These are phyloP conservation scores for Eutrema salsugineum DNA, from an alignment of 441 rosid genomes.

Conservation along the genomic window DNA sequence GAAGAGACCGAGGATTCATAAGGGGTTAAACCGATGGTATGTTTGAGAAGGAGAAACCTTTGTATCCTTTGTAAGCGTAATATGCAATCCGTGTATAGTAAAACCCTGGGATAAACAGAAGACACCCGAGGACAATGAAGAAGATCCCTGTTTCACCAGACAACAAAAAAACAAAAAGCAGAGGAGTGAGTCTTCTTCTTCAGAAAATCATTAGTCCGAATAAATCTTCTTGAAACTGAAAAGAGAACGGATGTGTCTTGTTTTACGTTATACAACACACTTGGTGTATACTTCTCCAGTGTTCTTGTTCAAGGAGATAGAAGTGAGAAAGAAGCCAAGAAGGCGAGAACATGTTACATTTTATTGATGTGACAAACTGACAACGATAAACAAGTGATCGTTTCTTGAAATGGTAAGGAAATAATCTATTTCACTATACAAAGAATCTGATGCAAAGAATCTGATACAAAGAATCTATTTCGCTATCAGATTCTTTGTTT, in stretches of 20 bases:
- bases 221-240: not conserved
- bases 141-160: conserved; percentile 57
- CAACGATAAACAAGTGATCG: not conserved
- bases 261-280: not conserved
- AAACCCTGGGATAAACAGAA: conserved; percentile 87
- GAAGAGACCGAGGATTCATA: not conserved
- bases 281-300: not conserved
- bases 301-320: not conserved
- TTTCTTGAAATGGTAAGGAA: not conserved
- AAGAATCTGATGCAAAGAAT: conserved; percentile 14
- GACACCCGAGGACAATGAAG: conserved; percentile 77
- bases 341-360: not conserved
- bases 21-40: conserved; percentile 69
- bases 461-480: not conserved
- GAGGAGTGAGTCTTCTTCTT: not conserved
- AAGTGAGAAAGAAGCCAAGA: not conserved
- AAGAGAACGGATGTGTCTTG: not conserved
- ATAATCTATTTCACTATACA: not conserved
- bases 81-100: conserved; percentile 93
- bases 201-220: not conserved
- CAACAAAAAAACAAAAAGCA: not conserved
- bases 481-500: not conserved
- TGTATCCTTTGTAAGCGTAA: conserved; percentile 91
- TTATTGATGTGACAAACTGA: not conserved
- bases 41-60: conserved; percentile 88